Base-by-base conservation (phyloP, 2,329 filamentous ascomycete species). In the Talaromyces rugulosus region DNA sequence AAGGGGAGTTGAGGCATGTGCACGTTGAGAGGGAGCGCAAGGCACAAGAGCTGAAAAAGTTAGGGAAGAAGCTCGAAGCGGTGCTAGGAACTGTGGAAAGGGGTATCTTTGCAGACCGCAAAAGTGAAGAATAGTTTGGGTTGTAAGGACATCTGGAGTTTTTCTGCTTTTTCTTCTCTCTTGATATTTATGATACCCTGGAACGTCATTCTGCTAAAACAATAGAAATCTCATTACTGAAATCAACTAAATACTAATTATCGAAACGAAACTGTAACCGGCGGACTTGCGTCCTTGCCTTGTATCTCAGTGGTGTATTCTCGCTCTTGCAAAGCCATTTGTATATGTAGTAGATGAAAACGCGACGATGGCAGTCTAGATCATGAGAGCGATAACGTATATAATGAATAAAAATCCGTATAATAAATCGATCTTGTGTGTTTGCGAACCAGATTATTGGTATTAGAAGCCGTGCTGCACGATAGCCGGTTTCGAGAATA, bases 21-120 rank as follows among this genome's bases (percentile, higher is more conserved):
- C 78, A 82, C 70, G 72, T 70, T 66, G 75, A 78, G 70, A 71
- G 79, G 60, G 74, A 70, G 64, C 66, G 65, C 60, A 80, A 77
- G 66, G 72, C 76, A 44, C 69, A 65, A 40, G 79, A 82, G 67
- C 72, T 81, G 71, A 75, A 70, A 67, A 69, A 65, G 57, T 68
- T 79, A 65, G 71, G 77, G 61, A 73, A 68, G 58, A 71, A 70
- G 62, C 66, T 82, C 63, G 80, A 82, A 64, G 70, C 67, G 50
- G 75, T 82, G 44, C 69, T 81, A 58, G 74, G 71, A 56, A 75
- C 73, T 58, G 73, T 79, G 54, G 72, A 76, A 58, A 70, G 69
- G 57, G 75, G 75, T 9, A 66, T 73, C 59, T 73, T 75, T 68
- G 70, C 72, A n/a, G 42, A 51, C 42, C 59, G 44, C n/a, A 18